Base-by-base conservation (phyloP, 306 rosid genomes). In the Datisca glomerata region DNA sequence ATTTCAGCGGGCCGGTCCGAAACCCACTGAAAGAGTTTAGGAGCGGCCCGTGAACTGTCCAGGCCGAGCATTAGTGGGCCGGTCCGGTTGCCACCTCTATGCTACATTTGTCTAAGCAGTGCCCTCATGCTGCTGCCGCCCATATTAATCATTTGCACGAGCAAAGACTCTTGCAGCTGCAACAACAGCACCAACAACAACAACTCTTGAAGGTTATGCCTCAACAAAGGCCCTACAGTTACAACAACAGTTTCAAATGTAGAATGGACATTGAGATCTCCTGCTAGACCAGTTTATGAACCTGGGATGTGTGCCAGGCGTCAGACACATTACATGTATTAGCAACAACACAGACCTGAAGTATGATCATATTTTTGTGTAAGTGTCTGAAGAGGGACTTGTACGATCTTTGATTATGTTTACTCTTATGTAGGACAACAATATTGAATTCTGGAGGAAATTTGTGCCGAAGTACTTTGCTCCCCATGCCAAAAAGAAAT, bases 281-380 rank as follows among this genome's bases (percentile, higher is more conserved):
- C 93, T 55, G 89, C 33, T 7, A 87, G 82, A 51, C 76, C 94
- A 11, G 70, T 25, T 23, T 87, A 87, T 74, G 97, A 87, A 62
- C 94, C 97, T 36, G 97, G 97, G 54, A 79, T 73, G 93, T 87
- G 97, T 71, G 97, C 97, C 2, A 68, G 85, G 71, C 80, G 94
- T 58, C 65, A 82, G 63, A 87, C 97, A 19, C 78, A 70, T 66
- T 87, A 87, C 71, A 87, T 87, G 97, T 80, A 64, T 74, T 87
- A 71, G 70, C 97, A 87, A 47, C 94, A 82, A 55, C 93, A 82
- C 53, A 76, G 94, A 61, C 97, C 97, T 27, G 89, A 82, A 53
- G 97, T 87, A 67, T 55, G 85, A 52, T 41, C 40, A 33, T 11
- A 19, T 6, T 32, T 59, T 61, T 29, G 53, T 41, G 21, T 2